phyloP scores from a whole-genome alignment of 2,329 filamentous ascomycete genomes.

The Ophiocordyceps polyrhachis-furcata region DNA sequence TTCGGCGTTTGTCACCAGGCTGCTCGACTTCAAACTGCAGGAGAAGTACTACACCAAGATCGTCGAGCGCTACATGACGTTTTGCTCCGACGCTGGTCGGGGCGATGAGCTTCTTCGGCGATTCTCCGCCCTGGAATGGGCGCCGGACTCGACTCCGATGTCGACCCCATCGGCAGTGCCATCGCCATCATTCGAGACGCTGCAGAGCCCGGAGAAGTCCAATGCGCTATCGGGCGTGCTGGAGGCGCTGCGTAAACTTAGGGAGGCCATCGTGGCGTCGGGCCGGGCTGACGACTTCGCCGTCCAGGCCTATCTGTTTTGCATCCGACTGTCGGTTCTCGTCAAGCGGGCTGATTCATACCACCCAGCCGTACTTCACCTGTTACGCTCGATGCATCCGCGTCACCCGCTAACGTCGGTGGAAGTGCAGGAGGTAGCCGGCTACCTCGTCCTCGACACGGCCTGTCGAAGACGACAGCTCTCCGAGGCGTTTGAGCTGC shows the following conservation, averaged over 20 bases:
- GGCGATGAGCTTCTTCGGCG: conserved; percentile 55
- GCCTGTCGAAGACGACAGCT: conserved; percentile 69
- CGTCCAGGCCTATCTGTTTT: conserved; percentile 80
- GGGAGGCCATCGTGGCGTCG: conserved; percentile 72
- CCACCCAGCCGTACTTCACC: conserved; percentile 65
- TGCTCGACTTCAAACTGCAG: conserved; percentile 60
- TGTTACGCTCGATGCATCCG: conserved; percentile 54
- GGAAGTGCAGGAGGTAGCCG: conserved; percentile 61
- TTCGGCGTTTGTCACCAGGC: conserved; percentile 28
- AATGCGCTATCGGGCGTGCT: conserved; percentile 57
- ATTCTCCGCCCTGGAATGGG: conserved; percentile 42
- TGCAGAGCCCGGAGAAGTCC: conserved; percentile 17
- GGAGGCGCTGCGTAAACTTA: conserved; percentile 73
- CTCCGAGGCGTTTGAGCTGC: conserved; percentile 50
- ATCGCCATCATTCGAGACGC: conserved; percentile 2
- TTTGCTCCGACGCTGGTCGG: conserved; percentile 58
- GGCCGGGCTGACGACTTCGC: conserved; percentile 64
- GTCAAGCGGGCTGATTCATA: conserved; percentile 75
- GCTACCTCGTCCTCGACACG: conserved; percentile 71
- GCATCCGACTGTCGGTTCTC: conserved; percentile 66
- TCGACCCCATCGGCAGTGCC: background rate
- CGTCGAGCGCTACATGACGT: conserved; percentile 72
- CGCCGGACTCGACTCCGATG: background rate
- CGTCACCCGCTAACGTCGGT: conserved; percentile 46
- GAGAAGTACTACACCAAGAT: conserved; percentile 77